Base-by-base conservation (phyloP, 2,329 filamentous ascomycete species). In the Sporothrix protearum region DNA sequence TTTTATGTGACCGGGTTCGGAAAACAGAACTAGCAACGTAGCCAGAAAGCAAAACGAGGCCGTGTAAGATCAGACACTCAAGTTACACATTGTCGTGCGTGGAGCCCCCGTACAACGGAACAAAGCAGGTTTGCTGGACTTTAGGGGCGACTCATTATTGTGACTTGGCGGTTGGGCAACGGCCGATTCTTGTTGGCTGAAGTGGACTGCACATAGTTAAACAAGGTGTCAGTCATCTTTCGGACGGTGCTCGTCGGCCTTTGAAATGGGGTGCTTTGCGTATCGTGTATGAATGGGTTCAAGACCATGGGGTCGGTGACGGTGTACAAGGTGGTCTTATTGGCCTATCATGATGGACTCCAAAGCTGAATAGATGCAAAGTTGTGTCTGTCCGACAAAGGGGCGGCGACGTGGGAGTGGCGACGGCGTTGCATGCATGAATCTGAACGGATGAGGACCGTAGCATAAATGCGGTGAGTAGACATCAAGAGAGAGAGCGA, bases 111-210 rank as follows among this genome's bases (percentile, higher is more conserved):
- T 66, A 33, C 63, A 49, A 66, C 63, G 25, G 22, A 3, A 66
- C 19, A 66, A 66, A 66, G 63, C 63, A 66, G 63, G 63, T 49
- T 66, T 66, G 19, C 22, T 33, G 16, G 25, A 33, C 59, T n/a
- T 30, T 28, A 4, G 42, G 25, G 42, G 25, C n/a, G 63, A 5
- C 25, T 2, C 42, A 9, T n/a, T 49, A 66, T 49, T 16, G 25
- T 49, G 42, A 33, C 63, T 66, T 66, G 42, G 63, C 22, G 25
- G 14, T n/a, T 49, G 63, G 45, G 28, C 28, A 66, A 66, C 63
- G 63, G 42, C 63, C 25, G 28, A 14, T 66, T 49, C 42, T 49
- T 22, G 57, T 63, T 64, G 59, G 12, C n/a, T 28, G 36, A 19
- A 14, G 12, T 25, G 59, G 14, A 12, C 22, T 12, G n/a, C 16